Evolutionary conservation across 352 stramenopile genomes (phyloP), one percentile per base, ranked within the genome.

Genomic region (Pythium monospermum): DNA sequence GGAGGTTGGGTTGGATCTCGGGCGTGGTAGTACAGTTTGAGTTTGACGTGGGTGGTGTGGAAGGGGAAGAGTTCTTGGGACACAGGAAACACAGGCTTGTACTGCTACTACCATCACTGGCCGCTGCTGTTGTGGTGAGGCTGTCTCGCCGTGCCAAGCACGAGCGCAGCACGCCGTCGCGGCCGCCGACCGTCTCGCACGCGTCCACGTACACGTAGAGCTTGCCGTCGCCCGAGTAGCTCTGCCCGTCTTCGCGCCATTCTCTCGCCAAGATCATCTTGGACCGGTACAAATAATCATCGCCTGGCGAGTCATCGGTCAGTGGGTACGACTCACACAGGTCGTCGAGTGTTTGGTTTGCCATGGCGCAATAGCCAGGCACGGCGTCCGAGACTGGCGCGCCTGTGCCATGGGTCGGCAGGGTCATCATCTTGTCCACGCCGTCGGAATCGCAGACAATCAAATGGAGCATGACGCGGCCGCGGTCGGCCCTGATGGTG

Each of bases 71-170:
- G 43, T 77, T 77, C 25, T 66, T 67, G 0, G 71, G 71, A 12
- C 73, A 85, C 30, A 65, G 68, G 43, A 83, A 84, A 32, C 71
- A 87, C n/a, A n/a, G n/a, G n/a, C n/a, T n/a, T n/a, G n/a, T n/a
- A n/a, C n/a, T n/a, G n/a, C n/a, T n/a, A n/a, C n/a, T n/a, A 13
- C 49, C 49, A 3, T 1, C 53, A n/a, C 31, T 37, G 5, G 46
- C 19, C 21, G 46, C 8, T n/a, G n/a, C n/a, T n/a, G n/a, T n/a
- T n/a, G n/a, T n/a, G 33, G 18, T n/a, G 28, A 49, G 26, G n/a
- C 42, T 68, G 1, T 51, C 43, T 7, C 53, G 28, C 42, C 49
- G 30, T 2, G 57, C 31, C 1, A 85, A 55, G 33, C 76, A 85
- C 8, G 73, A 85, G 2, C 71, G 71, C 35, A 87, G 52, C 13